Percentiles rank a stretch among this genome's conserved stretches.
These are phyloP conservation scores for Dendrobium officinale DNA, from an alignment of 106 monocot genomes.

Conservation along the genomic window DNA sequence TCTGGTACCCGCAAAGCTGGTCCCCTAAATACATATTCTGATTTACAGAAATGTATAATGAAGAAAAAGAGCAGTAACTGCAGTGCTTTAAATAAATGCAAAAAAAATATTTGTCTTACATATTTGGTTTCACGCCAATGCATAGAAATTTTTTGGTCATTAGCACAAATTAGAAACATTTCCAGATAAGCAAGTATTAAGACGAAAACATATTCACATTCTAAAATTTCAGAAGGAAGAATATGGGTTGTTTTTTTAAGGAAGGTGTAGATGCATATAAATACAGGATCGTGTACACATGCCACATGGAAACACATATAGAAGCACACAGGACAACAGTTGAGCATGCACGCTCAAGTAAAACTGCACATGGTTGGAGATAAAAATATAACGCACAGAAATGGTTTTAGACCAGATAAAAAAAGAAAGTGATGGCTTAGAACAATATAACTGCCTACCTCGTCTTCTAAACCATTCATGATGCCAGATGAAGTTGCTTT, in stretches of 20 bases:
- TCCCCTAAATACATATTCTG: neutral
- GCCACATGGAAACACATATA: neutral
- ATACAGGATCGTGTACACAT: neutral
- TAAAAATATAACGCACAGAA: neutral
- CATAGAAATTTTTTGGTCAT: neutral
- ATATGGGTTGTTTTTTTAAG: neutral
- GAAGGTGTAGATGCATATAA: neutral
- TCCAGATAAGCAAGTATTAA: neutral
- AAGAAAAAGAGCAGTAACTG: neutral
- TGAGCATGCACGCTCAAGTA: neutral
- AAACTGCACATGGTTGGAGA: neutral
- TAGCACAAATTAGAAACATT: neutral
- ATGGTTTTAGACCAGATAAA: neutral
- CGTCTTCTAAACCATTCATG: slow-evolving; percentile 49
- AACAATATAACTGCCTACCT: slow-evolving; percentile 27
- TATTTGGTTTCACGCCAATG: neutral
- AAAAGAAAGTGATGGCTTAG: neutral
- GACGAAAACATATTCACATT: no score
- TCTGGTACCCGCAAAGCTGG: neutral
- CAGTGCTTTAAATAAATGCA: neutral
- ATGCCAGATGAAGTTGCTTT: slow-evolving; percentile 36
- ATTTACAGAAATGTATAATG: neutral
- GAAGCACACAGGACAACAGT: neutral
- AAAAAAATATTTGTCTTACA: neutral
- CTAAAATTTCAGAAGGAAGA: neutral